Evolutionary conservation across 345 rosid genomes (phyloP).

Genomic region (Populus alba): DNA sequence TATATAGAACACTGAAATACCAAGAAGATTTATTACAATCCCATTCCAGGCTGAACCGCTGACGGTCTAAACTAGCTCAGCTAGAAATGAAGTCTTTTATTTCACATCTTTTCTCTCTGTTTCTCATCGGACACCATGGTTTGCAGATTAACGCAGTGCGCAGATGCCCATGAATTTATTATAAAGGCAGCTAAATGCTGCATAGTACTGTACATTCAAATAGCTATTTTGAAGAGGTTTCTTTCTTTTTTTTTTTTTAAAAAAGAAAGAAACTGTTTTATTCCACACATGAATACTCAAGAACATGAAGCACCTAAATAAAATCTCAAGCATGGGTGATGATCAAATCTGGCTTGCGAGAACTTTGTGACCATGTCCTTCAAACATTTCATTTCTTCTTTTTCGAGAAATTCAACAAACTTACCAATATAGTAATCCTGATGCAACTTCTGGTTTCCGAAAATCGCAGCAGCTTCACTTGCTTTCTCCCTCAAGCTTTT

Average conservation of each 20-base stretch:
- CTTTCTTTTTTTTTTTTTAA: no score
- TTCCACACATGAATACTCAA: background rate
- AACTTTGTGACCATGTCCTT: background rate
- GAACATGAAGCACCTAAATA: background rate
- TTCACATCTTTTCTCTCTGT: no score
- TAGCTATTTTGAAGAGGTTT: background rate
- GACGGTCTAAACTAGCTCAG: no score
- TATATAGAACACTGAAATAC: no score
- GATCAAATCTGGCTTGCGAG: background rate
- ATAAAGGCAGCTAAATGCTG: background rate
- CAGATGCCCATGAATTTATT: no score
- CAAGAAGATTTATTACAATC: no score
- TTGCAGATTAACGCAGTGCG: no score
- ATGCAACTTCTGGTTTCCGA: conserved; percentile 20
- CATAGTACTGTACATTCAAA: background rate
- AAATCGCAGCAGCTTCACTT: conserved; percentile 12
- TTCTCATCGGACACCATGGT: no score
- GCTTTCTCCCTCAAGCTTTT: background rate
- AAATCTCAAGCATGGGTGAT: background rate
- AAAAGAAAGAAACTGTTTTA: no score
- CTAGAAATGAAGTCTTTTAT: no score
- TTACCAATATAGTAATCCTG: conserved; percentile 5
- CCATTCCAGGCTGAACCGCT: no score
- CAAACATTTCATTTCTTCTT: background rate
- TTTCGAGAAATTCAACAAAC: conserved; percentile 23